Percentiles rank a stretch among this genome's conserved stretches.
Evolutionary conservation across 768 basidiomycete genomes (phyloP).

Genomic region (Paxillus rubicundulus): DNA sequence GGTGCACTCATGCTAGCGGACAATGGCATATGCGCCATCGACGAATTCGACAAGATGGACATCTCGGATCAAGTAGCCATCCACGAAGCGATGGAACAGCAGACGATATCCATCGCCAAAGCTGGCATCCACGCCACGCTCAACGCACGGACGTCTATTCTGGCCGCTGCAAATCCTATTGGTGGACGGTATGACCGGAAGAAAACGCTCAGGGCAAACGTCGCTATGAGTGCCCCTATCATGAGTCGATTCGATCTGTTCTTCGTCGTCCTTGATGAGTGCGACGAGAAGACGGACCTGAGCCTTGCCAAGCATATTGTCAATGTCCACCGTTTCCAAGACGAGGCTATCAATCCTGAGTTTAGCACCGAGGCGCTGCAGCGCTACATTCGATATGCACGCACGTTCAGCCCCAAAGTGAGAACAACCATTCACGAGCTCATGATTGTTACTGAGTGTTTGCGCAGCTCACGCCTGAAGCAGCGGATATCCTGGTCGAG

Average conservation of each 20-base stretch:
- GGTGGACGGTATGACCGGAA: conserved; percentile 96
- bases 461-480: conserved; percentile 82
- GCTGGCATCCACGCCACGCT: conserved; percentile 98
- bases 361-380: conserved; percentile 97
- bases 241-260: conserved; percentile 99
- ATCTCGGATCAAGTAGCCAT: conserved; percentile 98
- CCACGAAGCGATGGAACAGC: conserved; percentile 99
- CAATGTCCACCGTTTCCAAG: conserved; percentile 93
- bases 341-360: conserved; percentile 93
- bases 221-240: conserved; percentile 97
- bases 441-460: conserved; percentile 4
- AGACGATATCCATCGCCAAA: conserved; percentile 98
- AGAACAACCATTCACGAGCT: neutral
- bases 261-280: conserved; percentile 97
- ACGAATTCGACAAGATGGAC: conserved; percentile 99
- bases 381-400: conserved; percentile 93
- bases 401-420: conserved; percentile 98
- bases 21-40: conserved; percentile 99
- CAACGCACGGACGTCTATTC: conserved; percentile 95
- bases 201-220: conserved; percentile 85
- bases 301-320: conserved; percentile 97
- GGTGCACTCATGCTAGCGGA: conserved; percentile 99
- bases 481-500: conserved; percentile 89
- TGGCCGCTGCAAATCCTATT: conserved; percentile 98
- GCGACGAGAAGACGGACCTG: conserved; percentile 87